Percentiles rank a stretch among this genome's conserved stretches.
Conservation (phyloP, 2,329 filamentous ascomycete genomes). For the Aureobasidium sp. region DNA sequence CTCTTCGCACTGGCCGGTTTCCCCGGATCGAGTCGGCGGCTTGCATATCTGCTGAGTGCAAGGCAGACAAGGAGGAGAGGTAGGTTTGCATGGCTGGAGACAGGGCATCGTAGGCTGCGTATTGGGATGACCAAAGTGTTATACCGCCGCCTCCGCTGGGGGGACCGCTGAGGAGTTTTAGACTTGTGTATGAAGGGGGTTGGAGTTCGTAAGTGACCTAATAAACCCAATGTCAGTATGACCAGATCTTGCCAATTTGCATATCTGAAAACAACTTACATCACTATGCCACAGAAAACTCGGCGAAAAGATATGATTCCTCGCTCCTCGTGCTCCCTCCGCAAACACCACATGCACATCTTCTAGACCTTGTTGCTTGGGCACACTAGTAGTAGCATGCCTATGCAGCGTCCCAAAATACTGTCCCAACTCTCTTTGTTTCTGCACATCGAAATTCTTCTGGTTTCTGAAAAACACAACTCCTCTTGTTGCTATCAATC, state of each 20-base stretch:
- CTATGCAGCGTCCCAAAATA: constrained; percentile 15
- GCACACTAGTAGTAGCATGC: constrained; percentile 28
- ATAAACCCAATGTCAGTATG: not conserved
- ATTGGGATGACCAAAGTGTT: constrained; percentile 36
- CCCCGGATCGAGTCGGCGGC: constrained; percentile 41
- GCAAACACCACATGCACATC: constrained; percentile 51
- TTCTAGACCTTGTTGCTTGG: constrained; percentile 40
- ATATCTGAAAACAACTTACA: not conserved
- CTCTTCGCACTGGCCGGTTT: constrained; percentile 44
- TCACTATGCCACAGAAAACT: constrained; percentile 49
- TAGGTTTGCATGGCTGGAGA: constrained; percentile 48
- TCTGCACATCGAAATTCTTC: constrained; percentile 38
- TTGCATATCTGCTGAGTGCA: constrained; percentile 48
- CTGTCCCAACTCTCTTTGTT: constrained; percentile 14
- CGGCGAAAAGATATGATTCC: constrained; percentile 43
- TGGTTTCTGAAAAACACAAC: constrained; percentile 52
- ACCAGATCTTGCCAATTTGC: not conserved
- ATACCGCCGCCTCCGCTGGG: constrained; percentile 45
- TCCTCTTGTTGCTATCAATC: constrained; percentile 45
- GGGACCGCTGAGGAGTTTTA: constrained; percentile 47
- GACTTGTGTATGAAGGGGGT: constrained; percentile 48
- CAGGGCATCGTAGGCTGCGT: constrained; percentile 48
- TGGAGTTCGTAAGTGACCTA: constrained; percentile 50
- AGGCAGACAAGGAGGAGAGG: constrained; percentile 41
- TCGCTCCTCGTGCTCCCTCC: constrained; percentile 45